phyloP scores from a whole-genome alignment of 306 rosid genomes.

The Cicer pinnatifidum region DNA sequence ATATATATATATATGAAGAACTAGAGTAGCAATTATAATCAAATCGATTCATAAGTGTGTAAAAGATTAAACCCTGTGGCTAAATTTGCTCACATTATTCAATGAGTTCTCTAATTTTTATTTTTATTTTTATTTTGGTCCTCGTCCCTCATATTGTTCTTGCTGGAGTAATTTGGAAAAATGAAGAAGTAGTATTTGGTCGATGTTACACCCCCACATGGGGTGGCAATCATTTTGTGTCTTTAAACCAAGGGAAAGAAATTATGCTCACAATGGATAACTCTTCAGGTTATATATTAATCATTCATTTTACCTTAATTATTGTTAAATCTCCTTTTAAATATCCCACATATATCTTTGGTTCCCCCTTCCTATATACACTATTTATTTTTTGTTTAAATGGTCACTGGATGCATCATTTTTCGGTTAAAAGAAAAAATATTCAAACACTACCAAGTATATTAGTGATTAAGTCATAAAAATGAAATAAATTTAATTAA shows the following conservation, averaged over 20 bases:
- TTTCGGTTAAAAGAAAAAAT: no score
- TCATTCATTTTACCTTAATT: not conserved
- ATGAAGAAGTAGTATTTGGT: not conserved
- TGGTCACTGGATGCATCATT: no score
- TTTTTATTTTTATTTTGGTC: conserved; percentile 32
- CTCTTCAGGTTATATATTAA: conserved; percentile 49
- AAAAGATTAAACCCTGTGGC: not conserved
- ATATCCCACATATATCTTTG: not conserved
- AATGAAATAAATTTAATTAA: no score
- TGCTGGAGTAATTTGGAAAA: conserved; percentile 27
- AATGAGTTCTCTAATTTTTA: conserved; percentile 43
- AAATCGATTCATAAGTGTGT: not conserved
- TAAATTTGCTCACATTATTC: not conserved
- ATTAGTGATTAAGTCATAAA: no score
- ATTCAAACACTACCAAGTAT: no score
- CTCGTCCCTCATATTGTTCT: not conserved
- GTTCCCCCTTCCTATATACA: not conserved
- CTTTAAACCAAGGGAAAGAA: conserved; percentile 48
- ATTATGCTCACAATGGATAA: conserved; percentile 59
- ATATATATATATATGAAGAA: not conserved
- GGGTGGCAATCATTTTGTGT: conserved; percentile 53
- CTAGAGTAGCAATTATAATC: not conserved
- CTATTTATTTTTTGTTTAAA: no score
- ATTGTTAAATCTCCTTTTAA: not conserved
- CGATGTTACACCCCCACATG: conserved; percentile 43